A percentile compares a stretch with the other conserved stretches of the same genome.
These are phyloP conservation scores for Nymphaea thermarum DNA, from an alignment of 164 flowering plant species.

Conservation along the genomic window DNA sequence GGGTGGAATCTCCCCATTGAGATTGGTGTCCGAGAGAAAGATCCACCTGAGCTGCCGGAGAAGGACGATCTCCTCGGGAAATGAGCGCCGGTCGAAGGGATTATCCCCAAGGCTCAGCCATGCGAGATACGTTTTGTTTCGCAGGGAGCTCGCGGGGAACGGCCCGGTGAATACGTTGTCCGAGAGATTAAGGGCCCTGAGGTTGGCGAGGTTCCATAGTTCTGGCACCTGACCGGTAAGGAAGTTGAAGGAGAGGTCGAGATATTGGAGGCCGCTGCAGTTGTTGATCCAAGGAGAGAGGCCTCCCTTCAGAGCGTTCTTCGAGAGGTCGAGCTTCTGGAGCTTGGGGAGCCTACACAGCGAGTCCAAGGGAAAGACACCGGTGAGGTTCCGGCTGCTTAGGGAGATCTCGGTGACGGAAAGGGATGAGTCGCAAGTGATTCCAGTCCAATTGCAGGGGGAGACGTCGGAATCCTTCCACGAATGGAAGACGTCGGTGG, in stretches of 20 bases:
- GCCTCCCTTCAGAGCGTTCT: constrained; percentile 31
- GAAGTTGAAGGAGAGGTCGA: constrained; percentile 39
- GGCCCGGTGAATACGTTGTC: constrained; percentile 38
- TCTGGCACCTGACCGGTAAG: constrained; percentile 43
- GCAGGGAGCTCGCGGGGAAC: constrained; percentile 52
- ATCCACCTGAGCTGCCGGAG: constrained; percentile 43
- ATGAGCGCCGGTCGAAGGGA: constrained; percentile 24
- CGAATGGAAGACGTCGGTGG: constrained; percentile 19
- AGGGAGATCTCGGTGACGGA: constrained; percentile 35
- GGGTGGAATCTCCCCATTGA: constrained; percentile 49
- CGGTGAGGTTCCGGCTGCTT: constrained; percentile 13
- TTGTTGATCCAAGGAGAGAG: constrained; percentile 22
- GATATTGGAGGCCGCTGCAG: constrained; percentile 27
- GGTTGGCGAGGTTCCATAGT: constrained; percentile 21
- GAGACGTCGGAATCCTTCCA: constrained; percentile 19
- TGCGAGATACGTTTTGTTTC: constrained; percentile 22
- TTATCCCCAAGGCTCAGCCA: constrained; percentile 61
- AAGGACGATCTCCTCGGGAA: constrained; percentile 38
- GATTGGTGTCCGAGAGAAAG: constrained; percentile 49
- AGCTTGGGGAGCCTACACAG: constrained; percentile 40
- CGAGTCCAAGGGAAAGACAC: constrained; percentile 35
- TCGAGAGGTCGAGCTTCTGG: constrained; percentile 28
- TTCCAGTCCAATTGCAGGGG: constrained; percentile 44
- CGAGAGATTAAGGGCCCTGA: constrained; percentile 33
- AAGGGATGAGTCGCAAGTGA: constrained; percentile 29